phyloP scores from a whole-genome alignment of 2,329 filamentous ascomycete species.

The Venturia carpophila region DNA sequence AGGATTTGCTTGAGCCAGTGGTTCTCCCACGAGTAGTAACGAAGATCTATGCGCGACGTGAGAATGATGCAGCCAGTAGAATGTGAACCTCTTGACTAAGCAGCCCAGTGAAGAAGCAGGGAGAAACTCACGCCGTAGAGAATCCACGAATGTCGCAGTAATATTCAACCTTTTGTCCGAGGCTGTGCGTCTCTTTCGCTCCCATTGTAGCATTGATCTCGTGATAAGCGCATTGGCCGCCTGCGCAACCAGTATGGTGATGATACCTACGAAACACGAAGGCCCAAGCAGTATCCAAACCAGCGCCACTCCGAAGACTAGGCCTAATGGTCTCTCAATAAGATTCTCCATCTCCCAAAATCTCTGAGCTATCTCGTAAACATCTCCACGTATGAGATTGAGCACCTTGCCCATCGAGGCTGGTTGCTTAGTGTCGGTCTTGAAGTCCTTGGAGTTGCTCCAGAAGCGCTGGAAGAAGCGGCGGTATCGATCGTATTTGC shows the following conservation, averaged over 20 bases:
- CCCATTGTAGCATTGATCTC: slow-evolving; percentile 57
- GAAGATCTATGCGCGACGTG: slow-evolving; percentile 41
- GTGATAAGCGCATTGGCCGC: slow-evolving; percentile 61
- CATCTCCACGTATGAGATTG: slow-evolving; percentile 68
- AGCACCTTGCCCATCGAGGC: slow-evolving; percentile 87
- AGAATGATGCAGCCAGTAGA: not conserved
- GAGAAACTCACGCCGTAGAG: slow-evolving; percentile 50
- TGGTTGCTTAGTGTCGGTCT: slow-evolving; percentile 41
- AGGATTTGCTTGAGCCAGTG: slow-evolving; percentile 65
- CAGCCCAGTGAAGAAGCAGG: not conserved
- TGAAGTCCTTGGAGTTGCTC: slow-evolving; percentile 25
- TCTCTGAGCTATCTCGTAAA: slow-evolving; percentile 68
- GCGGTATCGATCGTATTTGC: slow-evolving; percentile 18
- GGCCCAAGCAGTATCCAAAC: slow-evolving; percentile 75
- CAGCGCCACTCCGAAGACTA: slow-evolving; percentile 65
- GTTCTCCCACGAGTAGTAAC: slow-evolving; percentile 77
- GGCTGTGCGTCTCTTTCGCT: slow-evolving; percentile 60
- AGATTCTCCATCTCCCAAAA: slow-evolving; percentile 84
- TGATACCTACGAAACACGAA: slow-evolving; percentile 65
- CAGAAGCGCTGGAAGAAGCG: slow-evolving; percentile 23
- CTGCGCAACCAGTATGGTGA: slow-evolving; percentile 62
- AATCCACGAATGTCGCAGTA: slow-evolving; percentile 79
- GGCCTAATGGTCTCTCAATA: slow-evolving; percentile 65
- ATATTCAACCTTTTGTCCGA: slow-evolving; percentile 74
- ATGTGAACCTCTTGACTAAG: not conserved